These are phyloP conservation scores for Trichoderma asperelloides DNA, from an alignment of 495 filamentous ascomycete species.

Conservation along the genomic window DNA sequence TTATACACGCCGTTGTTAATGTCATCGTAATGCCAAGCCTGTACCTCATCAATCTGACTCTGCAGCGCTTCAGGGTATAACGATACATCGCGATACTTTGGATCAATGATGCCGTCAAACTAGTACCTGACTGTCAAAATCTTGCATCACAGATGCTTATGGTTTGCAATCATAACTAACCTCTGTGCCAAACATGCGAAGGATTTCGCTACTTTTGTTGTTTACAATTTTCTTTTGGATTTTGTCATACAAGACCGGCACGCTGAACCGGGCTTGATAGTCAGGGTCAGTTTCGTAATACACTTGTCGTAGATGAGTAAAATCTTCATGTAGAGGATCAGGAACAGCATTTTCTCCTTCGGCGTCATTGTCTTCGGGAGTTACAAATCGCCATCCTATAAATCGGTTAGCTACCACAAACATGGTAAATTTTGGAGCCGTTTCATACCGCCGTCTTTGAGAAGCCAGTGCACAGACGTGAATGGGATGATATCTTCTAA, in stretches of 20 bases:
- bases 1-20: slow-evolving; percentile 70
- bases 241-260: slow-evolving; percentile 72
- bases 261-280: slow-evolving; percentile 69
- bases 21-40: slow-evolving; percentile 55
- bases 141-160: neutral
- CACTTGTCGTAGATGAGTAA: slow-evolving; percentile 53
- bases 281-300: slow-evolving; percentile 60
- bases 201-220: slow-evolving; percentile 81
- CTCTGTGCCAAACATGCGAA: slow-evolving; percentile 57
- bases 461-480: slow-evolving; percentile 59
- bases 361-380: slow-evolving; percentile 49
- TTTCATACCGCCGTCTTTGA: slow-evolving; percentile 34
- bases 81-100: slow-evolving; percentile 34
- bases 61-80: slow-evolving; percentile 49
- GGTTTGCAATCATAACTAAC: slow-evolving; percentile 2
- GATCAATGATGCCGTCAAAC: slow-evolving; percentile 51
- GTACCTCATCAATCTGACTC: slow-evolving; percentile 50
- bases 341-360: slow-evolving; percentile 34
- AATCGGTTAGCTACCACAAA: neutral
- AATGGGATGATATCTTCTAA: slow-evolving; percentile 63
- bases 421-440: neutral
- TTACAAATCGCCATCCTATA: slow-evolving; percentile 70
- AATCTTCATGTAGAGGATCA: slow-evolving; percentile 56
- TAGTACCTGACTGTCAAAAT: slow-evolving; percentile 5
- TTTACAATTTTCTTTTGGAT: slow-evolving; percentile 64